phyloP scores from a whole-genome alignment of 352 stramenopile genomes.

The Pythium grandisporangium region DNA sequence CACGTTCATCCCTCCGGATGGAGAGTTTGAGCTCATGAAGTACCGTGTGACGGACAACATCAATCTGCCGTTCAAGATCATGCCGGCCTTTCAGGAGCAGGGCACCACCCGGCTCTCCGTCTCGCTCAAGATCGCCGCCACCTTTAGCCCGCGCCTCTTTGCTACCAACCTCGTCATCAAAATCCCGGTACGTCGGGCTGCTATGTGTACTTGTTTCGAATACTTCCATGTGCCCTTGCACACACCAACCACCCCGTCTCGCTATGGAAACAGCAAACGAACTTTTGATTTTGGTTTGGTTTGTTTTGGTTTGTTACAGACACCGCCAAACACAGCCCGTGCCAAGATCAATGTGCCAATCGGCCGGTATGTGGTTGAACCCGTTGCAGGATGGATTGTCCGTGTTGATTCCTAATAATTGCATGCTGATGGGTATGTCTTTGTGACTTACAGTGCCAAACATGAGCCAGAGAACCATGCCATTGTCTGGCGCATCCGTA shows the following conservation, averaged over 20 bases:
- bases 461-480: conserved; percentile 97
- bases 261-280: too few species aligned
- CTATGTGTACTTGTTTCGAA: not conserved
- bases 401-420: not conserved
- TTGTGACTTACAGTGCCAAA: conserved; percentile 91
- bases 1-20: conserved; percentile 97
- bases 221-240: too few species aligned
- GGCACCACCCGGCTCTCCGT: conserved; percentile 69
- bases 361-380: conserved; percentile 34
- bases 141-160: conserved; percentile 95
- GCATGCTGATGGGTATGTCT: not conserved
- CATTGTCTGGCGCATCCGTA: conserved; percentile 97
- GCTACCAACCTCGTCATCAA: conserved; percentile 97
- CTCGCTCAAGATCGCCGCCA: conserved; percentile 84
- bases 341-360: conserved; percentile 94
- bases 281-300: conserved; percentile 36
- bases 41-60: conserved; percentile 97
- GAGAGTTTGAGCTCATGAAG: conserved; percentile 99
- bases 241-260: too few species aligned
- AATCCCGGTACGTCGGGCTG: conserved; percentile 43
- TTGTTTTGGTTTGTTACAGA: conserved; percentile 16
- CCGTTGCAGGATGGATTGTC: not conserved
- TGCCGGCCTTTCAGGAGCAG: conserved; percentile 96
- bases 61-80: conserved; percentile 97
- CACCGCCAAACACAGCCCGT: conserved; percentile 94